These are phyloP conservation scores for Acer campestre DNA, from an alignment of 345 rosid genomes.

Conservation along the genomic window DNA sequence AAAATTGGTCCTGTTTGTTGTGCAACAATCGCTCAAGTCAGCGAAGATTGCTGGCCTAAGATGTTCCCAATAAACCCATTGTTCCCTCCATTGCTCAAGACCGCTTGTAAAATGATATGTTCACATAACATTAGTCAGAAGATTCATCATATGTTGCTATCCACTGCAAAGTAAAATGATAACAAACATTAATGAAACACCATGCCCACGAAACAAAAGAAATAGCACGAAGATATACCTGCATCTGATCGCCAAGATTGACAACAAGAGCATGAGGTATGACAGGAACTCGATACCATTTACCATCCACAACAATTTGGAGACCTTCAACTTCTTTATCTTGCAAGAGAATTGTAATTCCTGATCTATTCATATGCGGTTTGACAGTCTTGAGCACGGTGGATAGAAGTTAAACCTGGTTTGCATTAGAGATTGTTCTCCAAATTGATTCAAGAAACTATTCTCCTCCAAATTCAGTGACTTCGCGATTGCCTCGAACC, in stretches of 20 bases:
- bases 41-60: background rate
- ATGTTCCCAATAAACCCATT: background rate
- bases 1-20: constrained; percentile 4
- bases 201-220: background rate
- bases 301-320: constrained; percentile 36
- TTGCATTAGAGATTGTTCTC: constrained; percentile 34
- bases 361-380: constrained; percentile 57
- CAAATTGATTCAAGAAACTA: constrained; percentile 45
- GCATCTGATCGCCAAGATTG: constrained; percentile 58
- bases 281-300: constrained; percentile 48
- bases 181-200: too few relatives aligned
- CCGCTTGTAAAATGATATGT: background rate
- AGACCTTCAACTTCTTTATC: constrained; percentile 52
- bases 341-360: constrained; percentile 48
- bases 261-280: constrained; percentile 49
- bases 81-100: background rate
- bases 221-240: constrained; percentile 25
- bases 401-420: constrained; percentile 62
- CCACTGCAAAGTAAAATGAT: background rate
- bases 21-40: background rate
- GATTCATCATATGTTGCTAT: background rate
- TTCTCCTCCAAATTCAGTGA: constrained; percentile 43
- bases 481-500: constrained; percentile 42
- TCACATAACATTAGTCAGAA: background rate
- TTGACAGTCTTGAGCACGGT: constrained; percentile 44